phyloP scores from a whole-genome alignment of 2,329 filamentous ascomycete genomes.

The Thielaviopsis populi region DNA sequence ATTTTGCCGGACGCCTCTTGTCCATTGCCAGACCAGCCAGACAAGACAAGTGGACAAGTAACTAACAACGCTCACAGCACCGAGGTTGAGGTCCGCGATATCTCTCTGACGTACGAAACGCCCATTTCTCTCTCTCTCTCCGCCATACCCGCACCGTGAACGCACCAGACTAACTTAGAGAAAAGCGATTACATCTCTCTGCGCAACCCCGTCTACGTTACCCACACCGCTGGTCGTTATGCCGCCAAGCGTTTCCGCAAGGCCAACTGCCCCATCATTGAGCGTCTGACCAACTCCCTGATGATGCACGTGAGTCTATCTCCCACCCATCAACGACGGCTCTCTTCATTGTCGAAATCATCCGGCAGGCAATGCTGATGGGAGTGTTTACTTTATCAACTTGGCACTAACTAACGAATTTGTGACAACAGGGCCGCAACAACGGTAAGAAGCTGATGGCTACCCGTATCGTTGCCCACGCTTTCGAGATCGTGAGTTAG shows the following conservation, averaged over 20 bases:
- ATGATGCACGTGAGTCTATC: slow-evolving; percentile 69
- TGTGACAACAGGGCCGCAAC: slow-evolving; percentile 99
- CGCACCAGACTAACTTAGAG: slow-evolving; percentile 6
- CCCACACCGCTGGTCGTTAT: slow-evolving; percentile 97
- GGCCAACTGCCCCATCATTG: slow-evolving; percentile 99
- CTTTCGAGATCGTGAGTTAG: slow-evolving; percentile 93
- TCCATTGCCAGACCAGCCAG: background rate
- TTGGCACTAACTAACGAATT: slow-evolving; percentile 34
- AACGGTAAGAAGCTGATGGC: slow-evolving; percentile 99
- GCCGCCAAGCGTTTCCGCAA: slow-evolving; percentile 99
- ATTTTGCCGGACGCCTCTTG: background rate
- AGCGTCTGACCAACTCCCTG: slow-evolving; percentile 99
- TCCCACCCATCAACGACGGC: background rate
- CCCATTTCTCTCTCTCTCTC: background rate
- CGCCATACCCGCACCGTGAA: background rate
- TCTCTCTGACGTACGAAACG: slow-evolving; percentile 80
- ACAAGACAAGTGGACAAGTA: background rate
- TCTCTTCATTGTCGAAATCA: background rate
- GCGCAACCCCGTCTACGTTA: slow-evolving; percentile 95
- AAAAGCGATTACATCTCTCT: slow-evolving; percentile 98
- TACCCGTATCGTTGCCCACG: slow-evolving; percentile 95
- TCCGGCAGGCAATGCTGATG: background rate
- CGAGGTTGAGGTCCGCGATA: slow-evolving; percentile 99
- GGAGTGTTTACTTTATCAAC: background rate
- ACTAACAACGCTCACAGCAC: slow-evolving; percentile 15